Conservation (phyloP, 495 filamentous ascomycete species). For the Penicillium malachiteum region DNA sequence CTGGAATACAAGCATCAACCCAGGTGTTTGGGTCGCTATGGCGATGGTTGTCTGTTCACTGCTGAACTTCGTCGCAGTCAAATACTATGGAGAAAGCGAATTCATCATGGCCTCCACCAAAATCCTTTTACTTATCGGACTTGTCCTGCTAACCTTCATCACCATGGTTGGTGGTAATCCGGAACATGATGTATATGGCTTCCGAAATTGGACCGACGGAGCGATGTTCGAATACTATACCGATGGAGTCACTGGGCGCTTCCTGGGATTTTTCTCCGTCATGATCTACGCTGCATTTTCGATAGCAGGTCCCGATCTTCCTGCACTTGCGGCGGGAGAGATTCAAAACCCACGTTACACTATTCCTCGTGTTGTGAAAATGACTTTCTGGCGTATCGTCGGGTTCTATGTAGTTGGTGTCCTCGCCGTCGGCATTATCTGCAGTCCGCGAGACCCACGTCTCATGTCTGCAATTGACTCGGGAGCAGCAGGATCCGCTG, state of each 20-base stretch:
- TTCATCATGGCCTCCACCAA: conserved; percentile 75
- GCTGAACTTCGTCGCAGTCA: conserved; percentile 67
- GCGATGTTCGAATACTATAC: conserved; percentile 35
- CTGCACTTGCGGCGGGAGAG: conserved; percentile 79
- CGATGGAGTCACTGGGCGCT: conserved; percentile 34
- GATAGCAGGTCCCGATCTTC: conserved; percentile 67
- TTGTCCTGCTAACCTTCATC: conserved; percentile 66
- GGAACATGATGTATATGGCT: conserved; percentile 61
- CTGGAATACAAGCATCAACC: conserved; percentile 53
- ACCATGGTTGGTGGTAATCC: conserved; percentile 64
- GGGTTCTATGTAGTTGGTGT: conserved; percentile 69
- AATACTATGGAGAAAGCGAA: conserved; percentile 70
- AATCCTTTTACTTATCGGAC: conserved; percentile 69
- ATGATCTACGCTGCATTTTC: conserved; percentile 47
- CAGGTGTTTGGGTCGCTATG: conserved; percentile 69
- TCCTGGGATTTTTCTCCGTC: conserved; percentile 42
- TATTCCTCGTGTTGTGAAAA: conserved; percentile 73
- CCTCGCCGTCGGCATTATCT: conserved; percentile 54
- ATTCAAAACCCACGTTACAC: conserved; percentile 71
- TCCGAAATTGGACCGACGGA: conserved; percentile 61
- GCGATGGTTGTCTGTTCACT: conserved; percentile 64
- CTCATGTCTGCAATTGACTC: conserved; percentile 52
- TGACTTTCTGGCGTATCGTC: conserved; percentile 80
- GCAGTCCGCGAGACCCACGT: conserved; percentile 48
- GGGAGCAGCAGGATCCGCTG: conserved; percentile 42